Conservation (phyloP, 805 yeast species). For the Jamesozyma piceae region DNA sequence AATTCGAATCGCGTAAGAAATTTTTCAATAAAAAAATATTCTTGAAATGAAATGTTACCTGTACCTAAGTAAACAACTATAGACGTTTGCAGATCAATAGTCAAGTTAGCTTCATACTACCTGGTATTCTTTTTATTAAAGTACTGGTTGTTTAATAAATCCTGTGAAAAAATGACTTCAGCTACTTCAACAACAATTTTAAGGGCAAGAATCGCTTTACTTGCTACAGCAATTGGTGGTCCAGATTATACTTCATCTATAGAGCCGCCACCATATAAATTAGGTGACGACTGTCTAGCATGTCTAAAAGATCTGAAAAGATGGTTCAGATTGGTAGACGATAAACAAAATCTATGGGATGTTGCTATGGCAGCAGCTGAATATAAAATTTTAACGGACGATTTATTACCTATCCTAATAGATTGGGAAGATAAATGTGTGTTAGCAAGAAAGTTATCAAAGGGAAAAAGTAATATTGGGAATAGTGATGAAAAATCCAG, state of each 20-base stretch:
- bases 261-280: slow-evolving; percentile 49
- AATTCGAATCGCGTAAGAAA: too few relatives aligned
- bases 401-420: slow-evolving; percentile 62
- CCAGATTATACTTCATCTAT: slow-evolving; percentile 51
- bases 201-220: slow-evolving; percentile 65
- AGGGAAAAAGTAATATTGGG: slow-evolving; percentile 17
- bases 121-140: too few relatives aligned
- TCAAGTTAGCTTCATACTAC: too few relatives aligned
- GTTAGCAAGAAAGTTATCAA: slow-evolving; percentile 15
- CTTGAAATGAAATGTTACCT: too few relatives aligned
- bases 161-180: too few relatives aligned
- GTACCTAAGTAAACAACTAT: too few relatives aligned
- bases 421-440: slow-evolving; percentile 51
- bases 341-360: slow-evolving; percentile 54
- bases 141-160: too few relatives aligned
- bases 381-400: slow-evolving; percentile 61
- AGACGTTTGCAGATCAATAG: too few relatives aligned
- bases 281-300: slow-evolving; percentile 72
- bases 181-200: slow-evolving; percentile 29
- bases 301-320: slow-evolving; percentile 80
- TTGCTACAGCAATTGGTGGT: slow-evolving; percentile 89
- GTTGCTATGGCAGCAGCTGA: slow-evolving; percentile 86
- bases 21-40: too few relatives aligned
- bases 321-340: slow-evolving; percentile 83
- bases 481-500: slow-evolving; percentile 11